phyloP scores from a whole-genome alignment of 805 yeast genomes.

The Candida ascalaphidarum region DNA sequence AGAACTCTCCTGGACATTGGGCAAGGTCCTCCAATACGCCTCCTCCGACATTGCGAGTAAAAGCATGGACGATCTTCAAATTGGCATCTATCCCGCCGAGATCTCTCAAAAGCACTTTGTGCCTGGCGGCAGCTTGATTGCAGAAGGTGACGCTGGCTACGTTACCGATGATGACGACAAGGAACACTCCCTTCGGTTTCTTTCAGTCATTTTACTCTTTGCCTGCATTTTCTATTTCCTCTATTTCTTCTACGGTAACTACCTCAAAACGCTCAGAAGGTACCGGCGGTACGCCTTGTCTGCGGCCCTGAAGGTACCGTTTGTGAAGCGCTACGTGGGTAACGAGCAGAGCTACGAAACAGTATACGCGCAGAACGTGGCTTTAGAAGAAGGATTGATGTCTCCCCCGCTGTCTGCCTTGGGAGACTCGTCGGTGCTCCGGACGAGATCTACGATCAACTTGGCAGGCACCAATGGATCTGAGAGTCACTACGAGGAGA shows the following conservation, averaged over 20 bases:
- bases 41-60: slow-evolving; percentile 48
- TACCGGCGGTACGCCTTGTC: slow-evolving; percentile 4
- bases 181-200: slow-evolving; percentile 3
- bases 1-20: slow-evolving; percentile 93
- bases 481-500: slow-evolving; percentile 1
- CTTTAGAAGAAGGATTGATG: slow-evolving; percentile 27
- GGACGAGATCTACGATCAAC: slow-evolving; percentile 30
- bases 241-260: slow-evolving; percentile 3
- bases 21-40: slow-evolving; percentile 77
- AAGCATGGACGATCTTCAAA: slow-evolving; percentile 6
- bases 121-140: slow-evolving; percentile 22
- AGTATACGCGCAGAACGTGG: slow-evolving; percentile 11
- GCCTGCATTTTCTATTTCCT: slow-evolving; percentile 10
- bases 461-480: slow-evolving; percentile 11
- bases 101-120: slow-evolving; percentile 23
- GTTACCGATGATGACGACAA: slow-evolving; percentile 8
- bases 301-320: slow-evolving; percentile 15
- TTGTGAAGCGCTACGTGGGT: slow-evolving; percentile 6
- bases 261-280: slow-evolving; percentile 6
- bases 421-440: slow-evolving; percentile 15
- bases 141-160: slow-evolving; percentile 9
- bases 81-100: slow-evolving; percentile 36
- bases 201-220: slow-evolving; percentile 10
- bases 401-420: slow-evolving; percentile 11
- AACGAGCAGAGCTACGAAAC: slow-evolving; percentile 10